Conservation (phyloP, 2,329 filamentous ascomycete species). For the Cladosporium austrohemisphaericum region DNA sequence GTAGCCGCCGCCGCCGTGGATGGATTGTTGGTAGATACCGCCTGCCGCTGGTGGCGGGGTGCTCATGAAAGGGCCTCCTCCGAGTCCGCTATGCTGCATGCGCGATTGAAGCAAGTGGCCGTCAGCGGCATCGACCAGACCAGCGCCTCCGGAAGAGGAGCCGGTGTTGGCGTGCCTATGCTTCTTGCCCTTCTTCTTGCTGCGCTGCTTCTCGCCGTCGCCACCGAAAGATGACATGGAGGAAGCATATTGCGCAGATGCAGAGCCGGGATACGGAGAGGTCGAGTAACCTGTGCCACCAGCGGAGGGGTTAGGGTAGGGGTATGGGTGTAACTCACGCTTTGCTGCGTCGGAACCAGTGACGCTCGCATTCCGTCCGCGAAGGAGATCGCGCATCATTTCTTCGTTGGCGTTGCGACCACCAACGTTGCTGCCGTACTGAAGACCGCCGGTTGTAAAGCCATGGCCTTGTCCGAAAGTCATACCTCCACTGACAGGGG, state of each 20-base stretch:
- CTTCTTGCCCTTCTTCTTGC: conserved; percentile 99
- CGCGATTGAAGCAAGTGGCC: conserved; percentile 45
- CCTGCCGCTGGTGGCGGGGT: conserved; percentile 16
- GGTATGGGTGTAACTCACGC: conserved; percentile 32
- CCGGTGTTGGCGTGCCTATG: conserved; percentile 99
- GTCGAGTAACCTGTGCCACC: conserved; percentile 7
- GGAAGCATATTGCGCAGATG: conserved; percentile 12
- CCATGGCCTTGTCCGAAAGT: conserved; percentile 89
- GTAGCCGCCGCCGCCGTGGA: conserved; percentile 30
- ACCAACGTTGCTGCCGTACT: conserved; percentile 50
- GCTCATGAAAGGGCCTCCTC: conserved; percentile 18
- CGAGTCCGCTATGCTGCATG: conserved; percentile 18
- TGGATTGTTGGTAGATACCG: conserved; percentile 27
- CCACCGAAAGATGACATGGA: conserved; percentile 23
- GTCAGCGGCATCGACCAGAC: conserved; percentile 99
- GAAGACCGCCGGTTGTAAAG: conserved; percentile 66
- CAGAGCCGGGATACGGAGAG: conserved; percentile 8
- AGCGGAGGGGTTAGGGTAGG: conserved; percentile 20
- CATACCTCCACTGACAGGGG: conserved; percentile 70
- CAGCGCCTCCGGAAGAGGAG: conserved; percentile 92
- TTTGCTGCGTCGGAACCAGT: conserved; percentile 54
- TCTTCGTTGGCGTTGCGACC: conserved; percentile 72
- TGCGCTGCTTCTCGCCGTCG: conserved; percentile 50
- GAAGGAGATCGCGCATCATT: conserved; percentile 76
- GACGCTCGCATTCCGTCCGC: conserved; percentile 39